These are phyloP conservation scores for Fusarium caatingaense DNA, from an alignment of 2,329 filamentous ascomycete genomes.

Conservation along the genomic window DNA sequence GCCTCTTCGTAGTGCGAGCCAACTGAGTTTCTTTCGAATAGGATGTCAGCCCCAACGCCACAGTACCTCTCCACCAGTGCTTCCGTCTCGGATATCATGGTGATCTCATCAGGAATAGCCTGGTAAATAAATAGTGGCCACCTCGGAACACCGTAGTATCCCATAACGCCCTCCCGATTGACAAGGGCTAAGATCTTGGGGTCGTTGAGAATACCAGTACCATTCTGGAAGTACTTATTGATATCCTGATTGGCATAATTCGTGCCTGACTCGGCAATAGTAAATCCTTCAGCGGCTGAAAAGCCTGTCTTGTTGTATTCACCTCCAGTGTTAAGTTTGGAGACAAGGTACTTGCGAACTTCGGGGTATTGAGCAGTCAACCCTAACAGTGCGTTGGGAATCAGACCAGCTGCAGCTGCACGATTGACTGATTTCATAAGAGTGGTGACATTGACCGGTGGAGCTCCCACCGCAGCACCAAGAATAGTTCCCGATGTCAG, in stretches of 20 bases:
- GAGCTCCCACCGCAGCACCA: conserved; percentile 62
- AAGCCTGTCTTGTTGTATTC: conserved; percentile 38
- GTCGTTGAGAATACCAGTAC: conserved; percentile 1
- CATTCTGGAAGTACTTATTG: conserved; percentile 32
- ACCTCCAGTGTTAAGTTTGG: conserved; percentile 29
- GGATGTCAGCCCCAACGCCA: conserved; percentile 30
- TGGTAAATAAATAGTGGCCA: conserved; percentile 41
- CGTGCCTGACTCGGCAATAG: conserved; percentile 11
- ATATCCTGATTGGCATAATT: conserved; percentile 22
- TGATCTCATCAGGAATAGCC: conserved; percentile 35
- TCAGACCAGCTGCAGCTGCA: conserved; percentile 32
- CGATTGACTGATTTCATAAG: conserved; percentile 52
- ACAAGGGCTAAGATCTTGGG: conserved; percentile 12
- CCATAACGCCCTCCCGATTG: conserved; percentile 39
- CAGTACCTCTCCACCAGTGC: conserved; percentile 35
- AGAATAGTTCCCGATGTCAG: conserved; percentile 52
- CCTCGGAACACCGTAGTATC: conserved; percentile 38
- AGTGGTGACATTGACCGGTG: conserved; percentile 54
- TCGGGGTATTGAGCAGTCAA: conserved; percentile 38
- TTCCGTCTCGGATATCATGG: conserved; percentile 29
- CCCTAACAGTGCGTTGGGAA: conserved; percentile 32
- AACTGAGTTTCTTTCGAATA: conserved; percentile 36
- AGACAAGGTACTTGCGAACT: conserved; percentile 22
- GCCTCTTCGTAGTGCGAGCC: conserved; percentile 29
- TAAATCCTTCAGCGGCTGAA: conserved; percentile 31